phyloP scores from a whole-genome alignment of 805 yeast genomes.

The Nakazawaea ambrosiae region DNA sequence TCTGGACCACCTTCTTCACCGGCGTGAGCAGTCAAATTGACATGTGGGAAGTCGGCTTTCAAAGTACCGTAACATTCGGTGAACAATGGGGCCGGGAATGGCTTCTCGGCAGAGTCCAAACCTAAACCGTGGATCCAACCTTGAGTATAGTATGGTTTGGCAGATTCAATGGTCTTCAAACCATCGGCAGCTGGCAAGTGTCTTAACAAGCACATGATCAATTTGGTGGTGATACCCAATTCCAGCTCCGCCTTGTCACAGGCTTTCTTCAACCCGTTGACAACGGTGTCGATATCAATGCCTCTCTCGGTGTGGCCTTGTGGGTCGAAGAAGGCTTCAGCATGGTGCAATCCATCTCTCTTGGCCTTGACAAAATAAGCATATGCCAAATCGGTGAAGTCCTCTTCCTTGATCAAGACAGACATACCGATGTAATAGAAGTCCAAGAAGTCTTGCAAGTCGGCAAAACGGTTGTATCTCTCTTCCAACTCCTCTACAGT shows the following conservation, averaged over 20 bases:
- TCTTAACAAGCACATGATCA: constrained; percentile 78
- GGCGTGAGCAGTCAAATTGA: constrained; percentile 76
- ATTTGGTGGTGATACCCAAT: constrained; percentile 57
- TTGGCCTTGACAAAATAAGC: constrained; percentile 57
- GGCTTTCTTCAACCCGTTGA: constrained; percentile 62
- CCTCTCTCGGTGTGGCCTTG: constrained; percentile 76
- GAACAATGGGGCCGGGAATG: constrained; percentile 69
- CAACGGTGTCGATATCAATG: constrained; percentile 49
- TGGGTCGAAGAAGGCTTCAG: constrained; percentile 80
- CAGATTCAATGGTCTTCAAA: constrained; percentile 45
- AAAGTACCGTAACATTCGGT: constrained; percentile 52
- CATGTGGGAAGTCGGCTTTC: constrained; percentile 39
- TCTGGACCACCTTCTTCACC: constrained; percentile 84
- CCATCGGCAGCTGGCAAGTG: constrained; percentile 62
- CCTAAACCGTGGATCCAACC: constrained; percentile 72
- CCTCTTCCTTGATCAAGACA: constrained; percentile 62
- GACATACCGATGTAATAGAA: constrained; percentile 77
- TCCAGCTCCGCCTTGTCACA: constrained; percentile 52
- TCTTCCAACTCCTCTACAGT: constrained; percentile 48
- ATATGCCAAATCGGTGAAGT: constrained; percentile 74
- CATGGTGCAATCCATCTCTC: constrained; percentile 54
- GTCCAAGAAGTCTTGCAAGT: constrained; percentile 72
- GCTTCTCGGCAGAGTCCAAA: constrained; percentile 73
- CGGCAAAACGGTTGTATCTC: constrained; percentile 55
- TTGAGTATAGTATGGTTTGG: constrained; percentile 42